Conservation (phyloP, 2,329 filamentous ascomycete species). For the Cercospora sp. region DNA sequence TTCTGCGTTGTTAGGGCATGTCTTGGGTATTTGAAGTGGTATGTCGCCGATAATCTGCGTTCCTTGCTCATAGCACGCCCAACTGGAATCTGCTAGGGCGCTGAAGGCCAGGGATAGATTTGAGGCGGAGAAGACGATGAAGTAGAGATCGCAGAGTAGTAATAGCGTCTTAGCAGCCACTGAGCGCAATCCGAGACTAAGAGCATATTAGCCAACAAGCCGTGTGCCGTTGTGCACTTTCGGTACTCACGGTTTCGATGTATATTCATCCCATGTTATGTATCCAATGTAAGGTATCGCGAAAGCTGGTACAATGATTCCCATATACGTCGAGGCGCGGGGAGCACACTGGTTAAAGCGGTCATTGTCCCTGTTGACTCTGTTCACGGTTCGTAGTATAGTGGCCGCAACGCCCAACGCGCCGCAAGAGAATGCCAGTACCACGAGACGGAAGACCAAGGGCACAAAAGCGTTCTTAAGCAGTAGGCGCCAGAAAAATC, state of each 20-base stretch:
- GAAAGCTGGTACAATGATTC: conserved; percentile 82
- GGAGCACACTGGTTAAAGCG: conserved; percentile 42
- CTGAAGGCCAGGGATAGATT: conserved; percentile 89
- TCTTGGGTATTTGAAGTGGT: conserved; percentile 31
- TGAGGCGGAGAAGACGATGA: conserved; percentile 95
- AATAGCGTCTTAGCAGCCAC: conserved; percentile 83
- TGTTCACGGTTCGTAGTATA: conserved; percentile 60
- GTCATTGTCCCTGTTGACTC: conserved; percentile 39
- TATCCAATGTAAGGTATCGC: conserved; percentile 89
- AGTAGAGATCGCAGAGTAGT: conserved; percentile 88
- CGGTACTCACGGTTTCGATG: conserved; percentile 68
- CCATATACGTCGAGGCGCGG: conserved; percentile 74
- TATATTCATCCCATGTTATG: conserved; percentile 96
- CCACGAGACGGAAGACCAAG: conserved; percentile 75
- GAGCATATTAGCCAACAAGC: conserved; percentile 15
- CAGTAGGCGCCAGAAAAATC: conserved; percentile 55
- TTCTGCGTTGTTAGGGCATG: conserved; percentile 38
- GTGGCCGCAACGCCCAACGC: conserved; percentile 76
- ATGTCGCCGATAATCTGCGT: conserved; percentile 14
- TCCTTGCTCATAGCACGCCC: conserved; percentile 46
- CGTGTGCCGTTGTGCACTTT: neutral
- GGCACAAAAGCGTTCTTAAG: conserved; percentile 84
- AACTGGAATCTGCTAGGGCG: conserved; percentile 65
- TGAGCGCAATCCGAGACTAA: conserved; percentile 71
- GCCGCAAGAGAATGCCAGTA: conserved; percentile 78